A percentile compares a stretch with the other conserved stretches of the same genome.
Conservation (phyloP, 108 stramenopile genomes). For the Fistulifera pelliculosa region DNA sequence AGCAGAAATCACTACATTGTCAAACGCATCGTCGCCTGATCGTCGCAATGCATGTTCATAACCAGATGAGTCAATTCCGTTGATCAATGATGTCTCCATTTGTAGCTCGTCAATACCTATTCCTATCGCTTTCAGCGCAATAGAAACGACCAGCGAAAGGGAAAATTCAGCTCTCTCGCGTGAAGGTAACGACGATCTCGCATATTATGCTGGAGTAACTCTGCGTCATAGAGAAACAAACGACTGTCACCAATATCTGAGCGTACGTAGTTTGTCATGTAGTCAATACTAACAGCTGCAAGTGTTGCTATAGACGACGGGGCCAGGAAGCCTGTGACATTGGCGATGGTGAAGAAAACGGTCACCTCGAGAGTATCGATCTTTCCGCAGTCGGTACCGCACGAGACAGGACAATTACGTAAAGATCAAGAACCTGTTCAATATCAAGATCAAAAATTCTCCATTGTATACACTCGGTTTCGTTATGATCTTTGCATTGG, state of each 20-base stretch:
- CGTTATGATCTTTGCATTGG: conserved; percentile 20
- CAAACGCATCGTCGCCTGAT: neutral
- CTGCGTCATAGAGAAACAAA: neutral
- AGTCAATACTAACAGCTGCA: neutral
- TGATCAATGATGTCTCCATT: neutral
- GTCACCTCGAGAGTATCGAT: conserved; percentile 13
- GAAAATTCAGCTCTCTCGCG: neutral
- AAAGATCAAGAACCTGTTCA: conserved; percentile 17
- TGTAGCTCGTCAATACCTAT: neutral
- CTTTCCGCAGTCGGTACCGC: conserved; percentile 27
- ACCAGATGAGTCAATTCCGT: neutral
- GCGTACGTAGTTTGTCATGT: conserved; percentile 9
- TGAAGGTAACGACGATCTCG: neutral
- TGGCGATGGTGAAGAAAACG: conserved; percentile 7
- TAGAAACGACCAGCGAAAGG: neutral
- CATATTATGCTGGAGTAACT: neutral
- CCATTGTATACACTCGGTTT: conserved; percentile 32
- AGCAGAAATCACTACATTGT: no score
- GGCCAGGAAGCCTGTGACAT: conserved; percentile 15
- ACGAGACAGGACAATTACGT: conserved; percentile 29
- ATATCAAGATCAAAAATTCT: conserved; percentile 23
- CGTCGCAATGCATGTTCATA: neutral
- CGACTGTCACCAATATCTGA: neutral
- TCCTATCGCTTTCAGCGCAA: neutral
- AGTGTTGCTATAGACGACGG: conserved; percentile 2